These are phyloP conservation scores for Aspergillus nidulans DNA, from an alignment of 495 filamentous ascomycete genomes.

Conservation along the genomic window DNA sequence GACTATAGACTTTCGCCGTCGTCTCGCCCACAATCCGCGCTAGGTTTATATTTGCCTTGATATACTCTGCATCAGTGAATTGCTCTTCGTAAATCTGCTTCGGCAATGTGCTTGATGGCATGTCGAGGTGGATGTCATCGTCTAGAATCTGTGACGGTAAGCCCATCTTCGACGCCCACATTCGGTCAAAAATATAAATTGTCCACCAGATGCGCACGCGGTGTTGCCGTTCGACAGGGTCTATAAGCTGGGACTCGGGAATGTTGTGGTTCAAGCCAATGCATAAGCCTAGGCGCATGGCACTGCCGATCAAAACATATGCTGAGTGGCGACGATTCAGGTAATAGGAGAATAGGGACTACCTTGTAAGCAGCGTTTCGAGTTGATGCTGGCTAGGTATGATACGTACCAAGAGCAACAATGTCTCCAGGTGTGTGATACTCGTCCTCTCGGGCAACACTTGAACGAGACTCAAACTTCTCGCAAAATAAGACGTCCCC, in stretches of 20 bases:
- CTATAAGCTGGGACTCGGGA: conserved; percentile 42
- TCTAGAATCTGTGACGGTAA: conserved; percentile 43
- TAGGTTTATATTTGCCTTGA: conserved; percentile 40
- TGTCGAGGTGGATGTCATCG: conserved; percentile 45
- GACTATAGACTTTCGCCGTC: conserved; percentile 39
- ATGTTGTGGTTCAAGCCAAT: conserved; percentile 47
- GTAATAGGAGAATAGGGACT: conserved; percentile 44
- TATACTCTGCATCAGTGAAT: conserved; percentile 36
- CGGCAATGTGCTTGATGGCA: conserved; percentile 34
- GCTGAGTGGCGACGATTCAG: conserved; percentile 43
- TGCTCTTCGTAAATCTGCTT: conserved; percentile 37
- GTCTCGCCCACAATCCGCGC: conserved; percentile 42
- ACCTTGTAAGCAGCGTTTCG: not conserved
- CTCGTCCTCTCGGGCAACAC: conserved; percentile 39
- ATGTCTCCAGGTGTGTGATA: conserved; percentile 39
- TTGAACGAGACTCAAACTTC: conserved; percentile 38
- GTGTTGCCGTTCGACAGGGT: conserved; percentile 40
- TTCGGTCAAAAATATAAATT: conserved; percentile 46
- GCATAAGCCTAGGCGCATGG: conserved; percentile 39
- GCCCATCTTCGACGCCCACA: conserved; percentile 46
- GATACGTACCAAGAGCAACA: conserved; percentile 33
- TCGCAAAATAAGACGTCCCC: conserved; percentile 42
- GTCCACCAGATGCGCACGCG: conserved; percentile 46
- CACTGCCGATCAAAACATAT: conserved; percentile 37
- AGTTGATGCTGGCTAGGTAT: not conserved